A percentile compares a stretch with the other conserved stretches of the same genome.
Evolutionary conservation across 2,329 filamentous ascomycete species (phyloP).

Genomic region (Whalleya microplaca): DNA sequence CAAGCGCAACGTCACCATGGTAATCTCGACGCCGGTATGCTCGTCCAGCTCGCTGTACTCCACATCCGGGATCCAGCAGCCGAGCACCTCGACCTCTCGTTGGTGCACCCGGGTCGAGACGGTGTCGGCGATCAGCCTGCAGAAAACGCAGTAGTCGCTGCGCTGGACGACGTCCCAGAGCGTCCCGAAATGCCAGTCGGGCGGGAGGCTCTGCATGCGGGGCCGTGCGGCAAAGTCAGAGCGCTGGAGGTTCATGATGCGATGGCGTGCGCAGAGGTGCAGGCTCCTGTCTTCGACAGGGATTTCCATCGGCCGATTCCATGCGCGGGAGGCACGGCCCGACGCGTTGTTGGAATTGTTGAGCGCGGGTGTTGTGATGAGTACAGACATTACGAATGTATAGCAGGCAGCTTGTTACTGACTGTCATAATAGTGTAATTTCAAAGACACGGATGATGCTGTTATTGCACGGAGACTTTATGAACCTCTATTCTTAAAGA

Average conservation of each 20-base stretch:
- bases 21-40: neutral
- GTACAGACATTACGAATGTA: too few relatives aligned
- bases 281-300: conserved; percentile 2
- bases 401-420: too few relatives aligned
- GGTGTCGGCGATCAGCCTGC: conserved; percentile 1
- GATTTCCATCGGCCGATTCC: neutral
- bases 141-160: conserved; percentile 4
- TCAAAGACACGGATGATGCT: too few relatives aligned
- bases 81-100: conserved; percentile 1
- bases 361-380: too few relatives aligned
- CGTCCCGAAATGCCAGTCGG: conserved; percentile 9
- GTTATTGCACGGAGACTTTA: too few relatives aligned
- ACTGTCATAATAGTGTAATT: too few relatives aligned
- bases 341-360: too few relatives aligned
- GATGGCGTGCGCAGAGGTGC: conserved; percentile 9
- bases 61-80: conserved; percentile 6
- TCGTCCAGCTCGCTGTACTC: neutral
- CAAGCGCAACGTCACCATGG: neutral
- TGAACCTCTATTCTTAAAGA: too few relatives aligned
- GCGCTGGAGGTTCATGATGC: neutral
- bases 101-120: conserved; percentile 2
- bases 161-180: conserved; percentile 5
- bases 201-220: neutral
- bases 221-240: conserved; percentile 2
- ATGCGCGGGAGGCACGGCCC: too few relatives aligned